Evolutionary conservation across 2,329 filamentous ascomycete species (phyloP), one percentile per base, ranked within the genome.

Genomic region (Aspergillus viridinutans): DNA sequence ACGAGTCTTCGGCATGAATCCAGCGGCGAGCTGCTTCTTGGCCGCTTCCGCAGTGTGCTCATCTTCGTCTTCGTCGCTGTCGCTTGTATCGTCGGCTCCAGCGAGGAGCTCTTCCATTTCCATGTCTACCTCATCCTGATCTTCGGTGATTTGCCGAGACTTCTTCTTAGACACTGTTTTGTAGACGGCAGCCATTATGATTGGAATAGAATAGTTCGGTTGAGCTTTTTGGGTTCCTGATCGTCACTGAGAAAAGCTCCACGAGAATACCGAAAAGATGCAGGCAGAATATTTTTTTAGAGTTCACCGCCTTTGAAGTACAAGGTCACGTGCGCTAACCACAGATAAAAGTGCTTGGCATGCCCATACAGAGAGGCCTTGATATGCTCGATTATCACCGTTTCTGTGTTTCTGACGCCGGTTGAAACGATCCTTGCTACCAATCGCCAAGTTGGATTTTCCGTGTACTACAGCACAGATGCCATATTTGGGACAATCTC

Each of bases 121-220:
- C 74, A 76, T 32, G 72, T 74, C 64, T 55, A 73, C 66, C 52
- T 70, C 78, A 49, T 85, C 81, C 52, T 76, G 70, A 54, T 80
- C 76, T 64, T 83, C 82, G 52, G 77, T 74, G 58, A 76, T 67
- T 49, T 68, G 75, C 54, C 75, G 78, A 55, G 77, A 74, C 52
- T 71, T 62, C 64, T 77, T 75, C 74, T 88, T 90, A 5, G 86
- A 87, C 53, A 91, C 77, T 17, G 87, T 86, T 72, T 90, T 90
- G 78, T 90, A 90, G 26, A 90, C 87, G 45, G 88, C 80, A 51
- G 87, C 86, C 88, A 90, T 89, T 60, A 63, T 74, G 69, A 60
- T 64, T 74, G 69, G 60, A 53, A 40, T 58, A 38, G 12, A 21
- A 54, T 52, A 58, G 56, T 52, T 38, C 53, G 55, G 54, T 26